Evolutionary conservation across 768 basidiomycete genomes (phyloP).

Genomic region (Trametes maxima): DNA sequence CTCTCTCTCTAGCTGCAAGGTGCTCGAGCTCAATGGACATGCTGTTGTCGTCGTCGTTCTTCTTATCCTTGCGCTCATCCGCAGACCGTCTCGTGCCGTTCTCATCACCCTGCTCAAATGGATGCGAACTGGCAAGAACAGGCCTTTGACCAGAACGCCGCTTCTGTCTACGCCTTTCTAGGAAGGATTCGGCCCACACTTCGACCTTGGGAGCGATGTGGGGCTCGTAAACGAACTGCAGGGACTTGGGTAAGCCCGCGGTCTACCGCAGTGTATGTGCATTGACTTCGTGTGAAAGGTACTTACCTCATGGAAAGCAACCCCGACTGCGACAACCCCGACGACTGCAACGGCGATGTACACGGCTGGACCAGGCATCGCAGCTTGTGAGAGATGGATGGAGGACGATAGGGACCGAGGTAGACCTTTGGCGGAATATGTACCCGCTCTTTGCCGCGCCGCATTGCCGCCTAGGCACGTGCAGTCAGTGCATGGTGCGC

Average conservation of each 20-base stretch:
- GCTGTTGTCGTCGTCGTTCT: conserved; percentile 18
- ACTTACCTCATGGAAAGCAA: conserved; percentile 62
- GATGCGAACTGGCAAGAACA: conserved; percentile 23
- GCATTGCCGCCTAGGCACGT: background rate
- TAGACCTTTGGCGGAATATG: background rate
- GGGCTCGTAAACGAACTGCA: conserved; percentile 69
- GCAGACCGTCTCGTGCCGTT: conserved; percentile 9
- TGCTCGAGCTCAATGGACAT: conserved; percentile 52
- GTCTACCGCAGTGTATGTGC: background rate
- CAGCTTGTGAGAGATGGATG: conserved; percentile 16
- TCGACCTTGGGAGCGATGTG: conserved; percentile 66
- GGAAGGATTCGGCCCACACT: conserved; percentile 41
- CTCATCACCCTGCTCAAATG: conserved; percentile 21
- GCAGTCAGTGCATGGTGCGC: background rate
- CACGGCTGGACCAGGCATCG: conserved; percentile 45
- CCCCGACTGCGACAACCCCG: conserved; percentile 49
- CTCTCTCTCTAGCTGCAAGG: conserved; percentile 52
- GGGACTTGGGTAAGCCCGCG: background rate
- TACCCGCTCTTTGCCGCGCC: conserved; percentile 1
- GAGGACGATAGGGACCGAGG: conserved; percentile 14
- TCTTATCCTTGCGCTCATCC: conserved; percentile 6
- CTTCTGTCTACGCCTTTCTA: conserved; percentile 34
- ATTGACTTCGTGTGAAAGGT: background rate
- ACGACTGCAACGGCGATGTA: conserved; percentile 52
- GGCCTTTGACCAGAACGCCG: conserved; percentile 32